phyloP scores from a whole-genome alignment of 495 filamentous ascomycete genomes.

The Penicillium dipodomyicola region DNA sequence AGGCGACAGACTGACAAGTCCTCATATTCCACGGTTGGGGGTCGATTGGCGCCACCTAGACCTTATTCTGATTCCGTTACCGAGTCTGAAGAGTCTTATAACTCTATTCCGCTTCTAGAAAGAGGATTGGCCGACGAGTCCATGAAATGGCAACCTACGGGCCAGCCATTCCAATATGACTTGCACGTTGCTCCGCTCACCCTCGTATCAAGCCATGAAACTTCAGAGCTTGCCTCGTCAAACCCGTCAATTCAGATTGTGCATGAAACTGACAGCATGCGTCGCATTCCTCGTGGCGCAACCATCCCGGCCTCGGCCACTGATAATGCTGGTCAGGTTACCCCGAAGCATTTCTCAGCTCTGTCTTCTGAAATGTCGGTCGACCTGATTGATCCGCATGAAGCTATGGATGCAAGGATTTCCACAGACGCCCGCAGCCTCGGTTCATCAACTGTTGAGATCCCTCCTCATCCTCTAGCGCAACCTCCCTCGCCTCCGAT shows the following conservation, averaged over 20 bases:
- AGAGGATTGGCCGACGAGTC: constrained; percentile 63
- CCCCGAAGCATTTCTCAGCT: constrained; percentile 55
- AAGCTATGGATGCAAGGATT: constrained; percentile 40
- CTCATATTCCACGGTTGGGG: constrained; percentile 32
- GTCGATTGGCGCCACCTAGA: constrained; percentile 30
- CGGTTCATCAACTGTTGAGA: constrained; percentile 47
- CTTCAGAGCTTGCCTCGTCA: constrained; percentile 40
- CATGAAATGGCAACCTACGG: constrained; percentile 40
- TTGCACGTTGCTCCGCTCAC: constrained; percentile 23
- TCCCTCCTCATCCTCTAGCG: constrained; percentile 64
- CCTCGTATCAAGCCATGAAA: constrained; percentile 29
- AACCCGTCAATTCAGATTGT: constrained; percentile 54
- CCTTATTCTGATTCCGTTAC: constrained; percentile 44
- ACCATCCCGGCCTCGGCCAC: constrained; percentile 40
- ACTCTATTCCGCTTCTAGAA: constrained; percentile 73
- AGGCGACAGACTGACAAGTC: constrained; percentile 33
- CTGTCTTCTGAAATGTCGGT: constrained; percentile 78
- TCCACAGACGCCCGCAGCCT: constrained; percentile 35
- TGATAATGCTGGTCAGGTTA: constrained; percentile 11
- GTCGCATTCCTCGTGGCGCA: constrained; percentile 47
- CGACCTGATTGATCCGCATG: constrained; percentile 54
- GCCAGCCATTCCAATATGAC: constrained; percentile 8
- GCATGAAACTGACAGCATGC: constrained; percentile 57
- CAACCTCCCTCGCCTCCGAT: constrained; percentile 78
- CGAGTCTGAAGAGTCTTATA: constrained; percentile 68